Evolutionary conservation across 2,329 filamentous ascomycete species (phyloP), one percentile per base, ranked within the genome.

Genomic region (Fusarium lateritium): DNA sequence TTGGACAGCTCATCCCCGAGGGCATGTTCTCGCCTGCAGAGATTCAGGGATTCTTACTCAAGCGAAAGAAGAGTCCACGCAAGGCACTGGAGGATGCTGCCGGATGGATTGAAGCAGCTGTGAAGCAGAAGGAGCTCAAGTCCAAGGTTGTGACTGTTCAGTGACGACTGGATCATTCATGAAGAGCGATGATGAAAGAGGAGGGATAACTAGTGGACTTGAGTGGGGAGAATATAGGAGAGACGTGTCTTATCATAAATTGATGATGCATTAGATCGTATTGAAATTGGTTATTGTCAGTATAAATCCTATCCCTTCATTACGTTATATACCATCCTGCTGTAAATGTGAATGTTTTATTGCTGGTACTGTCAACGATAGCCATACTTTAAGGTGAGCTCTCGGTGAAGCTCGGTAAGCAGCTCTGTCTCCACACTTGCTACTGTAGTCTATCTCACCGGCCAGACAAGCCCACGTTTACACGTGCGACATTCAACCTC

Each of bases 41-140:
- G 76, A 86, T 91, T 42, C 89, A 91, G 75, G 89, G 88, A 0
- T 91, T 89, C 75, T 73, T 91, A 60, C 79, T 91, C 45, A 89
- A 88, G 77, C 79, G 87, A 43, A 91, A 90, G 79, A 86, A 85
- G 79, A 81, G 83, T 36, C 88, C 89, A 8, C 78, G 80, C 11
- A 81, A 82, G 69, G 89, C 89, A 3, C 74, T 89, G 34, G 78
- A 79, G 21, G 86, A 89, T 72, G 84, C 84, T 3, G 79, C 80
- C 3, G 77, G 69, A 7, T 90, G 88, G 88, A 85, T 89, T 3
- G 80, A 83, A 57, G 84, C 81, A 3, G 78, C 84, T 65, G 47
- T 84, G 34, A 79, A 78, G 74, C 85, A 87, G 76, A 89, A 87
- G 77, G 81, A 81, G 61, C 76, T 77, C 51, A 82, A 81, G 70